phyloP scores from a whole-genome alignment of 441 rosid genomes.

The Metrosideros polymorpha region DNA sequence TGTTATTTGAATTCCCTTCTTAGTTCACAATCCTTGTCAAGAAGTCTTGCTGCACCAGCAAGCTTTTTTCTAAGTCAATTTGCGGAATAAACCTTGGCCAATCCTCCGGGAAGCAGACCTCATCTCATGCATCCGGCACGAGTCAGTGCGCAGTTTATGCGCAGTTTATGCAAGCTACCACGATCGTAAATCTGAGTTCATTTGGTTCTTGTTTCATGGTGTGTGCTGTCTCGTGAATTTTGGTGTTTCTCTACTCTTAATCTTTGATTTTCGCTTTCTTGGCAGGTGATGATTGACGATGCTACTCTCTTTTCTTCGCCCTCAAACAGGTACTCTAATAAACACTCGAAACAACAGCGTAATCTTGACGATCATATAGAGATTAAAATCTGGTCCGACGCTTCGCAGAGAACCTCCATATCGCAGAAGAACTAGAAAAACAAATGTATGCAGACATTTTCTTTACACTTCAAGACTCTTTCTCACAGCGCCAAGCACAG shows the following conservation, averaged over 20 bases:
- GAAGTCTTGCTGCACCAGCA: background rate
- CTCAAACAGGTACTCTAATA: background rate
- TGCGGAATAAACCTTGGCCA: background rate
- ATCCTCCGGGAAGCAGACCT: background rate
- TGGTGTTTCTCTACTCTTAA: background rate
- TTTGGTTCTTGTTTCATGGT: background rate
- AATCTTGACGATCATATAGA: background rate
- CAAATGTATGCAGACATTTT: background rate
- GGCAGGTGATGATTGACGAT: background rate
- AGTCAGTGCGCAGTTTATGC: background rate
- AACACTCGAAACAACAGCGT: background rate
- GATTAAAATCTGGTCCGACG: background rate
- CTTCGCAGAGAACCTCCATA: background rate
- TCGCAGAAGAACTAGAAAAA: background rate
- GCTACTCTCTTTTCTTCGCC: background rate
- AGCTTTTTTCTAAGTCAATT: background rate
- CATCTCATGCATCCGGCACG: background rate
- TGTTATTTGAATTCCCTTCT: background rate
- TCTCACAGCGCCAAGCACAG: too few species aligned
- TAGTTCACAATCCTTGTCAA: background rate
- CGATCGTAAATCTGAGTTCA: background rate
- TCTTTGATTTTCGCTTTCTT: background rate
- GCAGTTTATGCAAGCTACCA: background rate
- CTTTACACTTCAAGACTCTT: background rate
- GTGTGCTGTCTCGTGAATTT: background rate